Evolutionary conservation across 1,284 basidiomycete genomes (phyloP).

Genomic region (Mycena sp.): DNA sequence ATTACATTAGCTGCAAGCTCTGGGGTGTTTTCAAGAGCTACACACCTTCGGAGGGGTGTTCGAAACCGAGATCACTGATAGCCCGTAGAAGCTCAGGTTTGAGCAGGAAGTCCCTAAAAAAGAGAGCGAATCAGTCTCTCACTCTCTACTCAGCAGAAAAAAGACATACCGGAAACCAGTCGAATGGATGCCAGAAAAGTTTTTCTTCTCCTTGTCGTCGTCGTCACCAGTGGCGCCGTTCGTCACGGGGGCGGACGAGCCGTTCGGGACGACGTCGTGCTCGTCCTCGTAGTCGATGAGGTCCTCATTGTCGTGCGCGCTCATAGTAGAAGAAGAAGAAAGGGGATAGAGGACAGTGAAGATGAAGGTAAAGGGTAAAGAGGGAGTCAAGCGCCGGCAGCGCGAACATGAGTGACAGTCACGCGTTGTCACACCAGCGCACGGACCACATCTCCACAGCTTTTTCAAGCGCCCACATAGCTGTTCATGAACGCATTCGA

Average conservation of each 20-base stretch:
- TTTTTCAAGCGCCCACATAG: neutral
- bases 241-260: slow-evolving; percentile 59
- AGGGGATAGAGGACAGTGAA: slow-evolving; percentile 33
- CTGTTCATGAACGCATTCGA: neutral
- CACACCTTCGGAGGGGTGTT: slow-evolving; percentile 98
- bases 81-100: slow-evolving; percentile 97
- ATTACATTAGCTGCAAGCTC: slow-evolving; percentile 13
- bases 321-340: slow-evolving; percentile 60
- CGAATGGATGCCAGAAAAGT: slow-evolving; percentile 97
- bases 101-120: slow-evolving; percentile 87
- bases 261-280: slow-evolving; percentile 83
- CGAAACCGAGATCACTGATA: slow-evolving; percentile 98
- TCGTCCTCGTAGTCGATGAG: slow-evolving; percentile 96
- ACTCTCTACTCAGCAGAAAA: neutral
- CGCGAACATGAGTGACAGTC: slow-evolving; percentile 13
- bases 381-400: neutral
- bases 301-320: slow-evolving; percentile 85
- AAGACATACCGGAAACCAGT: slow-evolving; percentile 88
- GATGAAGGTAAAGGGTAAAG: slow-evolving; percentile 28
- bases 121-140: slow-evolving; percentile 17
- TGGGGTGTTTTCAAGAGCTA: slow-evolving; percentile 26
- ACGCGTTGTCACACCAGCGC: slow-evolving; percentile 8
- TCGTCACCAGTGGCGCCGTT: slow-evolving; percentile 72
- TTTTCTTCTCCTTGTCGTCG: slow-evolving; percentile 91
- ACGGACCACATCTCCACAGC: slow-evolving; percentile 18